These are phyloP conservation scores for Dichotomopilus funicola DNA, from an alignment of 2,329 filamentous ascomycete genomes.

Conservation along the genomic window DNA sequence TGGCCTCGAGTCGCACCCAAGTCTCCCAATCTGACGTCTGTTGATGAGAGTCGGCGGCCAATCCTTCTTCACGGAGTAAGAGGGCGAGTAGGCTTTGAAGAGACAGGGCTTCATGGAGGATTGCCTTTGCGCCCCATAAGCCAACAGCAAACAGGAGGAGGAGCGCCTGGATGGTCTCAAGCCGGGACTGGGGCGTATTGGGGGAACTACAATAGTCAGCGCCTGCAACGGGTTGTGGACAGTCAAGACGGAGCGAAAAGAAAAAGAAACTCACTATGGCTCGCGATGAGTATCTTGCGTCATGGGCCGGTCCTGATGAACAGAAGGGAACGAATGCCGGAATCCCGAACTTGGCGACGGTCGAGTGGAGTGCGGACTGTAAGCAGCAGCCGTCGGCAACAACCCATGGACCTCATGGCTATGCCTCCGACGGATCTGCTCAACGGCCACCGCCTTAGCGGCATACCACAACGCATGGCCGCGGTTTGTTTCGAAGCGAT, in stretches of 20 bases:
- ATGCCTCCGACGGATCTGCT: slow-evolving; percentile 52
- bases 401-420: slow-evolving; percentile 52
- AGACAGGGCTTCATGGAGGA: slow-evolving; percentile 53
- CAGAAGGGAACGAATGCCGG: slow-evolving; percentile 52
- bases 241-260: too few species aligned
- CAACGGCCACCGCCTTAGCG: slow-evolving; percentile 50
- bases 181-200: slow-evolving; percentile 51
- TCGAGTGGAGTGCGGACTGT: slow-evolving; percentile 53
- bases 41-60: slow-evolving; percentile 43
- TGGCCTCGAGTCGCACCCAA: slow-evolving; percentile 52
- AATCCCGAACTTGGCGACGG: slow-evolving; percentile 53
- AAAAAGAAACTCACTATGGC: slow-evolving; percentile 45
- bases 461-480: slow-evolving; percentile 57
- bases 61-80: slow-evolving; percentile 52
- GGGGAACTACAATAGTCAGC: slow-evolving; percentile 38
- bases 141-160: slow-evolving; percentile 55
- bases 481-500: slow-evolving; percentile 54
- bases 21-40: slow-evolving; percentile 49
- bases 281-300: slow-evolving; percentile 54
- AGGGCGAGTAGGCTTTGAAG: slow-evolving; percentile 53
- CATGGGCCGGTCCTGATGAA: slow-evolving; percentile 49
- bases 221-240: neutral
- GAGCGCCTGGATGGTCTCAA: slow-evolving; percentile 61
- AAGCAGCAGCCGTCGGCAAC: slow-evolving; percentile 50
- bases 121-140: slow-evolving; percentile 55